Conservation (phyloP, 441 rosid species). For the Gossypium trilobum region DNA sequence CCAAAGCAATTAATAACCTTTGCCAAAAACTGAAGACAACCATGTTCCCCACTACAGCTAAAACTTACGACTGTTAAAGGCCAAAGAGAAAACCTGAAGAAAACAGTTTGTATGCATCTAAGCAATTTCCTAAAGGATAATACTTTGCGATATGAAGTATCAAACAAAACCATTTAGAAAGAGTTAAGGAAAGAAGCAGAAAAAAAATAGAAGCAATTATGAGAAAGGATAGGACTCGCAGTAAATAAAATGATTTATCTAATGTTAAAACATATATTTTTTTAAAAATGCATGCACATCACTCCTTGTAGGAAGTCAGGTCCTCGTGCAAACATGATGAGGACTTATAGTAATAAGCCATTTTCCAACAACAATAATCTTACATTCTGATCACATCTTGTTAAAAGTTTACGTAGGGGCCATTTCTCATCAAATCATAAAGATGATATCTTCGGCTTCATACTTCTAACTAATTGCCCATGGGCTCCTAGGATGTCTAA, state of each 20-base stretch:
- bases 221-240: neutral
- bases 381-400: neutral
- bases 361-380: neutral
- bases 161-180: neutral
- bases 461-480: neutral
- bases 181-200: neutral
- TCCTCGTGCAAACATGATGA: neutral
- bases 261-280: neutral
- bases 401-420: neutral
- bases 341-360: neutral
- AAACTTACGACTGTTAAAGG: neutral
- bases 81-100: neutral
- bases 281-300: neutral
- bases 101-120: neutral
- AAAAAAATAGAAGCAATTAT: neutral
- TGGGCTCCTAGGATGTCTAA: neutral
- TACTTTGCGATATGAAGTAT: neutral
- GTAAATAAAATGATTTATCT: neutral
- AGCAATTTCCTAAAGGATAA: neutral
- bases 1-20: neutral
- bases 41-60: neutral
- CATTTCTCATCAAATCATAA: neutral
- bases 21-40: neutral
- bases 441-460: neutral
- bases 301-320: neutral